Conservation (phyloP, 2,329 filamentous ascomycete genomes). For the Magnaporthiopsis rhizophila region DNA sequence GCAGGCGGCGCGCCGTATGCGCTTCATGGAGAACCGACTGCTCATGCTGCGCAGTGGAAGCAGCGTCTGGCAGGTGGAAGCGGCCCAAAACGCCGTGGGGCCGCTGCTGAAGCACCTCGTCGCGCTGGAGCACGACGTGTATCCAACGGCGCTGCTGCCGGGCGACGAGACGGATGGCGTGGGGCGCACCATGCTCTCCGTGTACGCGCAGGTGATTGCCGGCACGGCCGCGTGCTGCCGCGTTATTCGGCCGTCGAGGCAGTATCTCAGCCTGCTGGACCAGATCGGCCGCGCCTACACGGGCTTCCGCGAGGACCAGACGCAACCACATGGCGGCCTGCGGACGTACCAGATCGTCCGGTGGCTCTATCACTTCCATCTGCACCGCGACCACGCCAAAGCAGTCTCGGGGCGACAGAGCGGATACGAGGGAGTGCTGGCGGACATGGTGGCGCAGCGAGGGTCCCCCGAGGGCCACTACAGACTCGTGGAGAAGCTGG, state of each 20-base stretch:
- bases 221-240: slow-evolving; percentile 1
- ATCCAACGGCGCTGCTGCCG: too few relatives aligned
- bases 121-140: not conserved
- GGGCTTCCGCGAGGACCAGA: not conserved
- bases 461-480: too few relatives aligned
- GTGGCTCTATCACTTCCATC: not conserved
- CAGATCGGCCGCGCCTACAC: slow-evolving; percentile 1
- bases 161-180: too few relatives aligned
- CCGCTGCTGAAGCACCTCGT: slow-evolving; percentile 2
- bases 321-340: not conserved
- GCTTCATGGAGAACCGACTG: too few relatives aligned
- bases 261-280: not conserved
- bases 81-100: not conserved
- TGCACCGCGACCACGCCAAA: not conserved
- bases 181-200: too few relatives aligned
- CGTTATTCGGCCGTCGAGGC: not conserved
- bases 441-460: too few relatives aligned
- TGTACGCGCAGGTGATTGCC: not conserved
- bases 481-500: too few relatives aligned
- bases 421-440: too few relatives aligned
- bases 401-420: too few relatives aligned
- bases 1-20: too few relatives aligned
- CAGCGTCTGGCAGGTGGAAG: not conserved
- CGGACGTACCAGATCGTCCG: slow-evolving; percentile 2
- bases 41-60: too few relatives aligned